phyloP scores from a whole-genome alignment of 345 rosid species.

The Kernera saxatilis region DNA sequence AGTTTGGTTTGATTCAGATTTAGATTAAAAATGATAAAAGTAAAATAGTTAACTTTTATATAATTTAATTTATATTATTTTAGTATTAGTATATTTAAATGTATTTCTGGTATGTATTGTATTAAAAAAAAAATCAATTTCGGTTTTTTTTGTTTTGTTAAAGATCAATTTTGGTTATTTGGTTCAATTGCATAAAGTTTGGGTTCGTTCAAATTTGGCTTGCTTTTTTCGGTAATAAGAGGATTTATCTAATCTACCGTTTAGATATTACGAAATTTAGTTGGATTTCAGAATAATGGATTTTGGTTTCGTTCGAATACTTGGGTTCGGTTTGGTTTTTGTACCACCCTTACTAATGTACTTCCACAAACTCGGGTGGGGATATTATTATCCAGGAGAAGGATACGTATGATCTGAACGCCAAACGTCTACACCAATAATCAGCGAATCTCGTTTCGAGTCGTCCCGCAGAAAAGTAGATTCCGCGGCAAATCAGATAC shows the following conservation, averaged over 20 bases:
- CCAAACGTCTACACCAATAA: slow-evolving; percentile 13
- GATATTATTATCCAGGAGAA: background rate
- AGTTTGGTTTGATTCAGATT: too few relatives aligned
- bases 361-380: background rate
- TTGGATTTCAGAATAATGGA: background rate
- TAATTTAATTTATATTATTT: too few relatives aligned
- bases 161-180: background rate
- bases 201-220: background rate
- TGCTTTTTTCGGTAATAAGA: background rate
- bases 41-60: too few relatives aligned
- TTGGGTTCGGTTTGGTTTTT: background rate
- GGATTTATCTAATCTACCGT: background rate
- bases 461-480: slow-evolving; percentile 21
- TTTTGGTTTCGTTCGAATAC: background rate
- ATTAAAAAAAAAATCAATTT: background rate
- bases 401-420: background rate
- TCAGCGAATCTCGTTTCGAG: slow-evolving; percentile 17
- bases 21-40: too few relatives aligned
- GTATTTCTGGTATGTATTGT: too few relatives aligned
- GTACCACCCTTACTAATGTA: background rate
- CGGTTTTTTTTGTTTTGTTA: too few relatives aligned
- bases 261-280: background rate
- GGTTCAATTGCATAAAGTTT: background rate
- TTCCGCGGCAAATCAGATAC: slow-evolving; percentile 24
- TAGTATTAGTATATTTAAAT: too few relatives aligned